Conservation (phyloP, 1,284 basidiomycete species). For the Malassezia slooffiae region DNA sequence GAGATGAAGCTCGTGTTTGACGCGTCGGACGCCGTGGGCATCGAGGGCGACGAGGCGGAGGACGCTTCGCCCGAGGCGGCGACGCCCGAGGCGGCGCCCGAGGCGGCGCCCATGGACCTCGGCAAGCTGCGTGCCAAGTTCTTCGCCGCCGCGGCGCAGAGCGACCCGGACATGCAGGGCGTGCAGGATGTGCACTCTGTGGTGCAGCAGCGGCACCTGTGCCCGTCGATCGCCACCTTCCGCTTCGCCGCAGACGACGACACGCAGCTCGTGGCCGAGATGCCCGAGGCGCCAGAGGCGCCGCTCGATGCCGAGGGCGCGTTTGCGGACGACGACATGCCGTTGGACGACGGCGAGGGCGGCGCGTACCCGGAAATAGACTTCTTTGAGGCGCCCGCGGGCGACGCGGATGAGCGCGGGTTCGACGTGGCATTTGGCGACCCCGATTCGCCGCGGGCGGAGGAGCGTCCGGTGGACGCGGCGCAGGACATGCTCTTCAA, state of each 20-base stretch:
- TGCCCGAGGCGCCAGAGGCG: constrained; percentile 15
- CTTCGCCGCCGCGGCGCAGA: constrained; percentile 17
- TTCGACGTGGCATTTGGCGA: constrained; percentile 13
- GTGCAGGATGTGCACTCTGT: constrained; percentile 14
- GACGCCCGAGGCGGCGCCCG: neutral
- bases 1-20: constrained; percentile 87
- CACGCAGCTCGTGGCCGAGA: constrained; percentile 13
- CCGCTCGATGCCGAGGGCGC: constrained; percentile 11
- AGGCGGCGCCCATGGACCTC: constrained; percentile 18
- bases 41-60: constrained; percentile 3
- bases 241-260: constrained; percentile 34
- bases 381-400: constrained; percentile 43
- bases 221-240: constrained; percentile 33
- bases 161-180: constrained; percentile 9
- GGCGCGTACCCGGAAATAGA: constrained; percentile 46
- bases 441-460: neutral
- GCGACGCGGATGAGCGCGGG: constrained; percentile 8
- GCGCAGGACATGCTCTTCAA: constrained; percentile 55
- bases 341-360: constrained; percentile 17
- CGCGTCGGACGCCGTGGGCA: constrained; percentile 61
- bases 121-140: constrained; percentile 27
- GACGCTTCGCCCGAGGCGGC: neutral
- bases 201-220: constrained; percentile 26
- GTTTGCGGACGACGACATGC: constrained; percentile 9
- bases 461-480: constrained; percentile 49